Percentiles rank a stretch among this genome's conserved stretches.
Conservation (phyloP, 257 asterid genomes). For the Solanum virginianum region DNA sequence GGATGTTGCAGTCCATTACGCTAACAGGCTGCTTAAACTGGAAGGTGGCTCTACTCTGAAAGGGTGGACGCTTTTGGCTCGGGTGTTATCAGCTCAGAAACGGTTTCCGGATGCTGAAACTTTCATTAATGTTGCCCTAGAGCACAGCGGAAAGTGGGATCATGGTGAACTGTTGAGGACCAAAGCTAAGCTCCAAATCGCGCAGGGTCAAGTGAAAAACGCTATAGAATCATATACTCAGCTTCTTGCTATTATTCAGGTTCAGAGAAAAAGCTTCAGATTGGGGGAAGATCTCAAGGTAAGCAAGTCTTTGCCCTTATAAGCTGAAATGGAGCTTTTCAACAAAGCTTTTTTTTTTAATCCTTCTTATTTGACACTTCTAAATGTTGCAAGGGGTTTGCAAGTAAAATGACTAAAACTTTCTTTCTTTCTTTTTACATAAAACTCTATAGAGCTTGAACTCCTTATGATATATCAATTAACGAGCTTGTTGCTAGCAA, state of each 20-base stretch:
- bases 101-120: conserved; percentile 47
- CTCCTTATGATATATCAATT: neutral
- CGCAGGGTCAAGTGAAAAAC: conserved; percentile 54
- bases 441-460: neutral
- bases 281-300: conserved; percentile 20
- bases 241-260: conserved; percentile 72
- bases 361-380: neutral
- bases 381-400: neutral
- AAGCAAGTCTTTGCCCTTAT: neutral
- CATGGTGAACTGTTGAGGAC: conserved; percentile 68
- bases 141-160: conserved; percentile 83
- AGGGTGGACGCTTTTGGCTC: conserved; percentile 71
- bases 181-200: conserved; percentile 78
- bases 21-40: conserved; percentile 41
- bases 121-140: conserved; percentile 50
- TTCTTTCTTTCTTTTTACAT: neutral
- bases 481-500: neutral
- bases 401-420: neutral
- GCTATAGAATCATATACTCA: conserved; percentile 59
- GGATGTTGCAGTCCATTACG: conserved; percentile 56
- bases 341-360: neutral
- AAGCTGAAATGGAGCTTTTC: neutral
- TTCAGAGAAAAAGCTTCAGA: conserved; percentile 53
- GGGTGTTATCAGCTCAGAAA: conserved; percentile 69
- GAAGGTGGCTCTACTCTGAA: conserved; percentile 55